Evolutionary conservation across 805 yeast species (phyloP).

Genomic region (Spencermartinsiella europaea): DNA sequence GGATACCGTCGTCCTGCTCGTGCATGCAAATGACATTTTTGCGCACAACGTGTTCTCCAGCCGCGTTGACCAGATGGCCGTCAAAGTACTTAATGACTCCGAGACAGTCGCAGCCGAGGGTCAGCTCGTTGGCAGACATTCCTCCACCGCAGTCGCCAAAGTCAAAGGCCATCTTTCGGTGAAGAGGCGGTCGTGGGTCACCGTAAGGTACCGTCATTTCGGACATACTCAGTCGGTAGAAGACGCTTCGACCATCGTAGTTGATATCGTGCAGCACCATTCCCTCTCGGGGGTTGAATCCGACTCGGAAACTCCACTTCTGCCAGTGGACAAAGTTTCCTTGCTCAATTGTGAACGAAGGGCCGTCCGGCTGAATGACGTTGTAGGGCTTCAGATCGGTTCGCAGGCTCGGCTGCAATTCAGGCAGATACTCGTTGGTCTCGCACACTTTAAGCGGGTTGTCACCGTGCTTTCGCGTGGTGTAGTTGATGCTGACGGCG

Average conservation of each 20-base stretch:
- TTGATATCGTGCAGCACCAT: constrained; percentile 64
- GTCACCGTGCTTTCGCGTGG: constrained; percentile 53
- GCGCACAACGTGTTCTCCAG: constrained; percentile 57
- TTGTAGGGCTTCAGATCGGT: constrained; percentile 68
- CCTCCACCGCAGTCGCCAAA: constrained; percentile 86
- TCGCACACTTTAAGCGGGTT: constrained; percentile 64
- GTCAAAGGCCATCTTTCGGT: constrained; percentile 83
- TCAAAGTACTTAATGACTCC: constrained; percentile 77
- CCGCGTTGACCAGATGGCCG: constrained; percentile 49
- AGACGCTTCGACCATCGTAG: constrained; percentile 71
- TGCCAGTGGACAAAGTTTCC: constrained; percentile 70
- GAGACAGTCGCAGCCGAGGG: constrained; percentile 77
- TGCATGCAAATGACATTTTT: constrained; percentile 77
- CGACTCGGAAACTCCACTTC: constrained; percentile 75
- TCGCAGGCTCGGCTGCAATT: constrained; percentile 24
- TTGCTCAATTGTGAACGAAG: constrained; percentile 49
- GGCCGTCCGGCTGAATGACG: constrained; percentile 83
- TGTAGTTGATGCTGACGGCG: constrained; percentile 39
- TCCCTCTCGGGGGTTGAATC: constrained; percentile 73
- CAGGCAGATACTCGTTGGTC: constrained; percentile 45
- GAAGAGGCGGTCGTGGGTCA: constrained; percentile 78
- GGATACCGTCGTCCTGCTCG: constrained; percentile 76
- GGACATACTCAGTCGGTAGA: constrained; percentile 66
- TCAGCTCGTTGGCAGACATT: constrained; percentile 61
- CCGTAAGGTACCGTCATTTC: constrained; percentile 90